A percentile compares a stretch with the other conserved stretches of the same genome.
Conservation (phyloP, 2,329 filamentous ascomycete species). For the Colletotrichum zoysiae region DNA sequence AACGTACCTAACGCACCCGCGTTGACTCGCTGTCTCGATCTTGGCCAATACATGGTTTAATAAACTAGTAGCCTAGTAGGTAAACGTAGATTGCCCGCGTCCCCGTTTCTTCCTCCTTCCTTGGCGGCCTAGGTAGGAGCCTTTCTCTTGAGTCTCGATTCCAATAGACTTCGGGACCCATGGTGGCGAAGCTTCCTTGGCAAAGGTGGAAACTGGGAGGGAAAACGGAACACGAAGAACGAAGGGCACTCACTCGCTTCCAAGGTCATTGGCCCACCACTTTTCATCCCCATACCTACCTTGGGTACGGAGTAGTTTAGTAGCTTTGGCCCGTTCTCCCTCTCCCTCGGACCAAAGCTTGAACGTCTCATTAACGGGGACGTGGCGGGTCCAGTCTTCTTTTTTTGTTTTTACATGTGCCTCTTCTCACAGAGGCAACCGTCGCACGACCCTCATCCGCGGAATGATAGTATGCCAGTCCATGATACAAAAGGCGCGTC, state of each 20-base stretch:
- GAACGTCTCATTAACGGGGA: not conserved
- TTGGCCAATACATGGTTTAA: not conserved
- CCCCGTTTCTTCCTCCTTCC: not conserved
- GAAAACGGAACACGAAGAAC: slow-evolving; percentile 9
- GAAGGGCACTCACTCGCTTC: slow-evolving; percentile 4
- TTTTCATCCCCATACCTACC: not conserved
- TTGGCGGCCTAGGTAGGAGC: not conserved
- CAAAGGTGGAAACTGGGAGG: slow-evolving; percentile 18
- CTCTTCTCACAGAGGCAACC: not conserved
- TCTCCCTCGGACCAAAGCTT: slow-evolving; percentile 9
- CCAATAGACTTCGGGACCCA: not conserved
- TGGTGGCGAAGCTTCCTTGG: slow-evolving; percentile 42
- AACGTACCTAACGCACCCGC: not conserved
- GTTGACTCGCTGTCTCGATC: slow-evolving; percentile 25
- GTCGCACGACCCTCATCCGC: not conserved
- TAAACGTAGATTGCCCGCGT: slow-evolving; percentile 15
- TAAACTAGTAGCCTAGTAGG: slow-evolving; percentile 2
- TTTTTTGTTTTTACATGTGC: not conserved
- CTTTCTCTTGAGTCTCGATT: not conserved
- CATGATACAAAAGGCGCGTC: not conserved
- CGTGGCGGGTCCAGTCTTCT: not conserved
- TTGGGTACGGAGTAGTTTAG: no score
- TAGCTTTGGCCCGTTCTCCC: not conserved
- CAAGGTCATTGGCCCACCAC: slow-evolving; percentile 13
- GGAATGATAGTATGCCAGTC: not conserved